Percentiles rank a stretch among this genome's conserved stretches.
phyloP scores from a whole-genome alignment of 805 yeast species.

The Blastobotrys peoriensis region DNA sequence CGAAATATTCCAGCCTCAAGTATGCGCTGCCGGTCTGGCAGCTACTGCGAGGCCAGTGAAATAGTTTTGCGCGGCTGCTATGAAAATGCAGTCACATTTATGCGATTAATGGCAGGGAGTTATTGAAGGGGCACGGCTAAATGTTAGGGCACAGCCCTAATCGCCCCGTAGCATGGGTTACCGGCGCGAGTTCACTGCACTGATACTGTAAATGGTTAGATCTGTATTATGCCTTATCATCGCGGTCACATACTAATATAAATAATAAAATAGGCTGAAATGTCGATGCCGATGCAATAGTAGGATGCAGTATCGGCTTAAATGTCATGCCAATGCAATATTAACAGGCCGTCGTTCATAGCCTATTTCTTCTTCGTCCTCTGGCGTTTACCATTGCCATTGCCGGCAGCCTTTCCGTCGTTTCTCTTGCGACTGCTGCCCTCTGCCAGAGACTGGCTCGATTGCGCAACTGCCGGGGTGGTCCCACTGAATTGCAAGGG shows the following conservation, averaged over 20 bases:
- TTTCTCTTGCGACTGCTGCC: not conserved
- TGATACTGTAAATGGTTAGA: no score
- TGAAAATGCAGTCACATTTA: not conserved
- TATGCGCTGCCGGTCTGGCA: not conserved
- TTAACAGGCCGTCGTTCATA: no score
- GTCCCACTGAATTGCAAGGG: constrained; percentile 5
- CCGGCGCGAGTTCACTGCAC: no score
- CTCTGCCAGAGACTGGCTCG: not conserved
- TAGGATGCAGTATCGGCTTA: no score
- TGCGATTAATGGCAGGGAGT: no score
- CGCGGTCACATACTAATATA: no score
- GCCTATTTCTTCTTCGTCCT: not conserved
- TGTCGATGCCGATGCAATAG: no score
- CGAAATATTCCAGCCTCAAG: not conserved
- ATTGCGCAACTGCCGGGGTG: constrained; percentile 4
- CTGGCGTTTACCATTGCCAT: not conserved
- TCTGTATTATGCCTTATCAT: no score
- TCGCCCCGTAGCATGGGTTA: no score
- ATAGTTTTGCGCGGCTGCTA: not conserved
- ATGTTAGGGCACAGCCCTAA: not conserved
- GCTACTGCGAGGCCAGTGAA: not conserved
- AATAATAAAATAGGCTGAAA: no score
- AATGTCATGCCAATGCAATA: no score
- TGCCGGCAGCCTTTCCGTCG: not conserved
- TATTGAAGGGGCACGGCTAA: not conserved